Evolutionary conservation across 2,329 filamentous ascomycete species (phyloP), one percentile per base, ranked within the genome.

Genomic region (Diaporthe vexans): DNA sequence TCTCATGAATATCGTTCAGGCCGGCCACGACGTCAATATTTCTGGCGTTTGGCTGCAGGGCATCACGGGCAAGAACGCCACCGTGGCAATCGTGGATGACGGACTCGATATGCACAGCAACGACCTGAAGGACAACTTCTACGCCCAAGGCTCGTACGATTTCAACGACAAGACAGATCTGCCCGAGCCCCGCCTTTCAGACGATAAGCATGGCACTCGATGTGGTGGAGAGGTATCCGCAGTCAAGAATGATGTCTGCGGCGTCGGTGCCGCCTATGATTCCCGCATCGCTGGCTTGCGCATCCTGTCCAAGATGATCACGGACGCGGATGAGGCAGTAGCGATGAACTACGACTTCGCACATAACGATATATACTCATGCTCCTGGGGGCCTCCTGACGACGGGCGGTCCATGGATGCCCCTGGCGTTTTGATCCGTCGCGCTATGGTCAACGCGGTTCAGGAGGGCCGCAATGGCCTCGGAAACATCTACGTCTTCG

Each of bases 341-440:
- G 94, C 97, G 29, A 92, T 99, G 88, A 98, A 97, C 83, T 98
- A 96, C 85, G 94, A 93, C 76, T 97, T 91, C 80, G 92, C 98
- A 79, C 88, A 96, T 76, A 99, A 98, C 81, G 91, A 98, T 75
- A 98, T 99, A 74, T 99, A 98, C 85, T 99, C 97, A 0, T 99
- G 97, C 85, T 99, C 97, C 0, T 99, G 97, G 97, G 97, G 97
- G 0, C 97, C 97, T 11, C 94, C 95, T 0, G 97, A 99, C 80
- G 95, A 98, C 81, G 97, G 97, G 59, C 88, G 89, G 75, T 95
- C 95, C 33, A 99, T 99, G 97, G 96, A 98, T 78, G 94, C 92
- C 0, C 97, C 97, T 0, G 94, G 95, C 7, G 90, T 97, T 71
- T 87, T 99, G 26, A 98, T 99, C 79, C 91, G 93, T 78, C 91